These are phyloP conservation scores for Mortierella sp. DNA, from an alignment of 371 early-diverging fungal species.

Conservation along the genomic window DNA sequence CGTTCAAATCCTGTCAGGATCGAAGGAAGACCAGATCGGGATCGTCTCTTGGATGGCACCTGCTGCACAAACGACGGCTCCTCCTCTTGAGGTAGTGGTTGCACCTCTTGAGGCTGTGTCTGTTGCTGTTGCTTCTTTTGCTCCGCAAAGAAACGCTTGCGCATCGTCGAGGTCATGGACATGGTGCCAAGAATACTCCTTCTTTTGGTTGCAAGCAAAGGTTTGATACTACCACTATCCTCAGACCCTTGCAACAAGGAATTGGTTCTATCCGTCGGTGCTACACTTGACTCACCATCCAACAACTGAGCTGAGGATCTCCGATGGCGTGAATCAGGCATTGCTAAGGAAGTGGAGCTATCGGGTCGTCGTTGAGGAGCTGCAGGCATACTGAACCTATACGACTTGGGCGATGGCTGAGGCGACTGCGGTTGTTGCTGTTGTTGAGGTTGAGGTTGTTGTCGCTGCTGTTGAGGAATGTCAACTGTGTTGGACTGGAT, in stretches of 20 bases:
- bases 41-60: no score
- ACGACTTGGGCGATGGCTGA: not conserved
- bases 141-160: slow-evolving; percentile 44
- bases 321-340: not conserved
- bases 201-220: slow-evolving; percentile 15
- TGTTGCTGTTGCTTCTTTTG: slow-evolving; percentile 27
- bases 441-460: not conserved
- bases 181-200: slow-evolving; percentile 38
- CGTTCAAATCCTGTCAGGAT: no score
- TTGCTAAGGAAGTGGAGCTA: not conserved
- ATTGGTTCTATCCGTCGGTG: not conserved
- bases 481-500: slow-evolving; percentile 3
- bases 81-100: not conserved
- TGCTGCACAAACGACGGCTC: not conserved
- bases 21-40: no score
- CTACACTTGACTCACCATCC: not conserved
- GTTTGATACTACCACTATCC: slow-evolving; percentile 1
- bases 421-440: not conserved
- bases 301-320: not conserved
- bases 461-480: slow-evolving; percentile 3
- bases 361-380: not conserved
- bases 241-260: not conserved
- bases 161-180: slow-evolving; percentile 39
- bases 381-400: no score
- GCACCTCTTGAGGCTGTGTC: not conserved